These are phyloP conservation scores for Blastobotrys terrestris DNA, from an alignment of 805 yeast genomes.

Conservation along the genomic window DNA sequence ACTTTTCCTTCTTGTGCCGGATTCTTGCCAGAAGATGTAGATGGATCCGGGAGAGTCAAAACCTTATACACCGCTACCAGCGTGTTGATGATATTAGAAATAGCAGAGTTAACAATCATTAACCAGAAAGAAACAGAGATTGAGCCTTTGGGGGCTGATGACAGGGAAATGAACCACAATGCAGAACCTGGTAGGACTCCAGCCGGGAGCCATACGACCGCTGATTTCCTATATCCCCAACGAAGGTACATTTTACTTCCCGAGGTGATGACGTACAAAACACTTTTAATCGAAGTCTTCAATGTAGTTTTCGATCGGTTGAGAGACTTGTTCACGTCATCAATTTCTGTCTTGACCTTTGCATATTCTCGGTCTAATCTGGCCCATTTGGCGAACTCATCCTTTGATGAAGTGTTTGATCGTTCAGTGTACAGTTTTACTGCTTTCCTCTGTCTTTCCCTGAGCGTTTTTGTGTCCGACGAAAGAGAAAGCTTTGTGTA, in stretches of 20 bases:
- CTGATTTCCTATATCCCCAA: constrained; percentile 46
- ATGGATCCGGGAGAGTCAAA: not conserved
- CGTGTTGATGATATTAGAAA: not conserved
- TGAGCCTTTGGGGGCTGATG: constrained; percentile 56
- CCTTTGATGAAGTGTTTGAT: constrained; percentile 71
- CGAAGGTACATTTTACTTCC: constrained; percentile 40
- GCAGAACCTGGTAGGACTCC: constrained; percentile 50
- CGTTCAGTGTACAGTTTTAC: constrained; percentile 46
- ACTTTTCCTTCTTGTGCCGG: no score
- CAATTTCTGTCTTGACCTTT: constrained; percentile 48
- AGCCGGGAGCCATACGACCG: constrained; percentile 54
- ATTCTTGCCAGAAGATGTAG: no score
- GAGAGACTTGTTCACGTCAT: constrained; percentile 33
- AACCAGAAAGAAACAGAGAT: constrained; percentile 57
- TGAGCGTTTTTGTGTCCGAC: constrained; percentile 28
- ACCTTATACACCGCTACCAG: not conserved
- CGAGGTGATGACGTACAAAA: constrained; percentile 37
- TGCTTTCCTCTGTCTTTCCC: constrained; percentile 39
- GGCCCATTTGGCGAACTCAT: constrained; percentile 94
- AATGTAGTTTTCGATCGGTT: constrained; percentile 33
- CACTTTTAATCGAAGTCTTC: constrained; percentile 30
- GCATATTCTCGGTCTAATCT: constrained; percentile 72
- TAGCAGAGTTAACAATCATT: constrained; percentile 28
- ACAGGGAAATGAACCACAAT: constrained; percentile 56
- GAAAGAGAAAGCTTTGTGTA: constrained; percentile 36